Percentiles rank a stretch among this genome's conserved stretches.
These are phyloP conservation scores for Cladophialophora immunda DNA, from an alignment of 2,329 filamentous ascomycete genomes.

Conservation along the genomic window DNA sequence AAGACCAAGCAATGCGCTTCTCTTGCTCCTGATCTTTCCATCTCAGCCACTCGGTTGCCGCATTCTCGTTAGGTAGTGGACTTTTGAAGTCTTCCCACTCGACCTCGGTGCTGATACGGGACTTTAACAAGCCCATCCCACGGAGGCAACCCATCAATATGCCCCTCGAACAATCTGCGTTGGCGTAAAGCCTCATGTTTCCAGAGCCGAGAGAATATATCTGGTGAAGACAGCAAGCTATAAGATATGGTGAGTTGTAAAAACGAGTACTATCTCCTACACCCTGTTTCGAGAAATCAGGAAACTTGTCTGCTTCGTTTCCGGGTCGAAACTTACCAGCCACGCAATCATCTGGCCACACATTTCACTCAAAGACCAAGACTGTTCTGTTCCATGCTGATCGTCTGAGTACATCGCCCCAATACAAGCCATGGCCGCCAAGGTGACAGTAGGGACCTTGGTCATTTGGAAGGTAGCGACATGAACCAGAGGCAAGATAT, in stretches of 20 bases:
- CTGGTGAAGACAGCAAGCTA: constrained; percentile 26
- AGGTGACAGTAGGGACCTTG: constrained; percentile 30
- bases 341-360: constrained; percentile 35
- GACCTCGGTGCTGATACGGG: constrained; percentile 31
- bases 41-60: constrained; percentile 25
- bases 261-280: constrained; percentile 33
- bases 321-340: constrained; percentile 20
- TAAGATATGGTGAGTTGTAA: constrained; percentile 27
- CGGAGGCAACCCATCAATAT: constrained; percentile 34
- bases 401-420: constrained; percentile 36
- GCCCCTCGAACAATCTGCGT: constrained; percentile 33
- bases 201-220: constrained; percentile 35
- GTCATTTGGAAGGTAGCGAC: constrained; percentile 33
- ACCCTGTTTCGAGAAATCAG: constrained; percentile 17
- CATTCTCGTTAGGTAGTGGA: constrained; percentile 17
- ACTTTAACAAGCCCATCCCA: constrained; percentile 34
- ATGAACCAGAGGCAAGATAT: constrained; percentile 33
- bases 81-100: constrained; percentile 28
- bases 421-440: constrained; percentile 36
- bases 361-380: constrained; percentile 33
- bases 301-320: background rate
- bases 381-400: constrained; percentile 33
- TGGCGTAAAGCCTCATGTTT: constrained; percentile 33
- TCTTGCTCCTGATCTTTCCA: constrained; percentile 36
- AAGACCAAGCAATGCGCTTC: constrained; percentile 34